Evolutionary conservation across 2,329 filamentous ascomycete genomes (phyloP).

Genomic region (Penicillium brasilianum): DNA sequence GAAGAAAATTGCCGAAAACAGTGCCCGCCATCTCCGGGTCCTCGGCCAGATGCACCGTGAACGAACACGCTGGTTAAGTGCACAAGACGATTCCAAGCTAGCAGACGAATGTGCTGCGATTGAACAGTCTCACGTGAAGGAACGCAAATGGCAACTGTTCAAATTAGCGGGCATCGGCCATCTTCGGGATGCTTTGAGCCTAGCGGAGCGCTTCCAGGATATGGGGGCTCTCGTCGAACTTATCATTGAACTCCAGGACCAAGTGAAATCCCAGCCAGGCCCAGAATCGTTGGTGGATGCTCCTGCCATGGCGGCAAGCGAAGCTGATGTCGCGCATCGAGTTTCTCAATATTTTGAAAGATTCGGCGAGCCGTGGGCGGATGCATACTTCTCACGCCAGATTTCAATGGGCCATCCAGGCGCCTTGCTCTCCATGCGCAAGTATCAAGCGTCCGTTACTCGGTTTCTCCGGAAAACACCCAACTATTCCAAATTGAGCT

Average conservation of each 20-base stretch:
- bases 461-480: constrained; percentile 75
- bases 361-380: constrained; percentile 59
- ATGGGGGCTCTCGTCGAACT: constrained; percentile 65
- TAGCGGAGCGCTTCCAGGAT: constrained; percentile 68
- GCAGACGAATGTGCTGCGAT: constrained; percentile 57
- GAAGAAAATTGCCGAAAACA: constrained; percentile 57
- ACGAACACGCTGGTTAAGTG: constrained; percentile 62
- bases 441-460: constrained; percentile 74
- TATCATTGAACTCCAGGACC: constrained; percentile 49
- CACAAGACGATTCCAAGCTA: constrained; percentile 56
- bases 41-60: constrained; percentile 65
- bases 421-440: constrained; percentile 70
- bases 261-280: constrained; percentile 37
- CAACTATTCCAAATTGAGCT: constrained; percentile 77
- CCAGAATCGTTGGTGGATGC: constrained; percentile 22
- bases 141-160: constrained; percentile 54
- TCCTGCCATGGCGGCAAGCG: constrained; percentile 28
- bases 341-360: constrained; percentile 55
- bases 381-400: constrained; percentile 78
- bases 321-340: constrained; percentile 43
- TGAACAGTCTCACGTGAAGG: constrained; percentile 47
- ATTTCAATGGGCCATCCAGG: constrained; percentile 70
- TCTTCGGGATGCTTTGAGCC: constrained; percentile 61
- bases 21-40: constrained; percentile 61
- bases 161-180: constrained; percentile 58